Evolutionary conservation across 148 eudicot species (phyloP), one percentile per base, ranked within the genome.

Genomic region (Limonium bicolor): DNA sequence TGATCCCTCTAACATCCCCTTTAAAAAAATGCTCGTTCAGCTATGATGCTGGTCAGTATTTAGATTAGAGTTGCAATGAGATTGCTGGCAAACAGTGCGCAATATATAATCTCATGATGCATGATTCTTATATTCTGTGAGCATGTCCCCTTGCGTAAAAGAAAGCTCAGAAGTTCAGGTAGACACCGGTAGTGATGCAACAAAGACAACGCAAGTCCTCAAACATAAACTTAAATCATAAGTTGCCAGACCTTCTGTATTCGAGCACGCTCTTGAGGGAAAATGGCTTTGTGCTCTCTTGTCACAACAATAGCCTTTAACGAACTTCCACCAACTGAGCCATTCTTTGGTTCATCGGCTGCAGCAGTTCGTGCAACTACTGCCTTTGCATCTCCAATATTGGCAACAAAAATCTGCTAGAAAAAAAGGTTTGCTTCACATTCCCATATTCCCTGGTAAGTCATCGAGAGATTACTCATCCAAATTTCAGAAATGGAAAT

Each of bases 331-430:
- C 31, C 50, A 46, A 40, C 60, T 33, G 61, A 58, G 37, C 24
- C 20, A 61, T 66, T 68, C 52, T 52, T 47, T 13, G 41, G 48
- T 51, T 54, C 67, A 35, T 64, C 74, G 27, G 55, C 52, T 20
- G 49, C 29, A 34, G 60, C 41, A 51, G 82, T 68, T 28, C 94
- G 62, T 14, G 82, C 95, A 40, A 80, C 74, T 56, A 85, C 82
- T 28, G 95, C 95, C 63, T 80, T 85, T 55, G 95, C 95, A 71
- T 85, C 95, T 37, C 95, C 95, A 71, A 85, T 67, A 54, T 85
- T 85, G 46, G 95, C 90, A 36, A 80, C 80, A 69, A 85, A 84
- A 47, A 85, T 87, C 95, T 85, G 35, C 7, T 36, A 7, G 18
- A 60, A 17, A 10, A 52, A 18, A 52, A 13, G 24, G 7, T 27